Conservation (phyloP, 176 grass and related monocot species). For the Saccharum spontaneum region DNA sequence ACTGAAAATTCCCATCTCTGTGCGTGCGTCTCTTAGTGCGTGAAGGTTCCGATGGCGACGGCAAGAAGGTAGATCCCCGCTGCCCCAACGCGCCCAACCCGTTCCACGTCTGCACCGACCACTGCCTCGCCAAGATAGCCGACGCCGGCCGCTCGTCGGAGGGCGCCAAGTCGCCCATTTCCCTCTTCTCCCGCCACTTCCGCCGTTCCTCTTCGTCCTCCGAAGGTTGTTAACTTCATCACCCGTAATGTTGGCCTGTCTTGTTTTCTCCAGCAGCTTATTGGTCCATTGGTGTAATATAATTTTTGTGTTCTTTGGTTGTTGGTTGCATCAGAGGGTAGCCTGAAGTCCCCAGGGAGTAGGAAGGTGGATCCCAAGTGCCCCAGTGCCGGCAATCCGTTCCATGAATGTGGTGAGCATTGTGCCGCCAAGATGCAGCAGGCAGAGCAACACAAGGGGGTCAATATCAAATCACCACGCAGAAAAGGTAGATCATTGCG, state of each 20-base stretch:
- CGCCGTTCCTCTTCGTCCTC: conserved; percentile 55
- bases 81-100: conserved; percentile 82
- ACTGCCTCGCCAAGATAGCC: conserved; percentile 58
- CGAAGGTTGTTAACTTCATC: conserved; percentile 28
- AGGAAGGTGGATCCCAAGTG: conserved; percentile 64
- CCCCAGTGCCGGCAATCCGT: conserved; percentile 58
- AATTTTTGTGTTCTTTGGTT: not conserved
- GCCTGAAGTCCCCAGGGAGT: conserved; percentile 27
- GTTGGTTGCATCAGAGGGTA: conserved; percentile 35
- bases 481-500: conserved; percentile 34
- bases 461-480: conserved; percentile 1
- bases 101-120: conserved; percentile 72
- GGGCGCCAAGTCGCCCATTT: conserved; percentile 45
- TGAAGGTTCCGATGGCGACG: conserved; percentile 42
- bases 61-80: conserved; percentile 67
- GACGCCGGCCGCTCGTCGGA: conserved; percentile 38
- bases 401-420: conserved; percentile 69
- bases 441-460: conserved; percentile 30
- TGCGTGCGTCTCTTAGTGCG: conserved; percentile 40
- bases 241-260: not conserved
- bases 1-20: not conserved
- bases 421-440: conserved; percentile 53
- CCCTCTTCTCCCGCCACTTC: conserved; percentile 56
- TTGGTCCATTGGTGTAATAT: not conserved
- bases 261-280: not conserved